Conservation (phyloP, 805 yeast genomes). For the Candida nonsorbophila region DNA sequence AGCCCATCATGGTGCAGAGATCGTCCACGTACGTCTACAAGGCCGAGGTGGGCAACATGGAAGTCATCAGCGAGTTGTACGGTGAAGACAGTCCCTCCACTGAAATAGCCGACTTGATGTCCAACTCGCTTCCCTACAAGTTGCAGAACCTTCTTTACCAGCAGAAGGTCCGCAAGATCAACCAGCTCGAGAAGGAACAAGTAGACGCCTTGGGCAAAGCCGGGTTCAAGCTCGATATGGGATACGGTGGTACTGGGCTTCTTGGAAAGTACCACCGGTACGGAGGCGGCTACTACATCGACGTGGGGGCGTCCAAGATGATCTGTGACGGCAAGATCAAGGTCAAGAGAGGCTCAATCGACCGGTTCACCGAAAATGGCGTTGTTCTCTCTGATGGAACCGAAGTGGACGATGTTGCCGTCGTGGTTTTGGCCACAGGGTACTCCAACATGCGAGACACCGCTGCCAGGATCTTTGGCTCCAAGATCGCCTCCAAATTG, state of each 20-base stretch:
- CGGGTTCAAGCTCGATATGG: constrained; percentile 38
- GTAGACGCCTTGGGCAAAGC: constrained; percentile 23
- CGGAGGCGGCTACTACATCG: constrained; percentile 45
- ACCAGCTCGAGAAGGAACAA: constrained; percentile 24
- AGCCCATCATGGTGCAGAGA: constrained; percentile 40
- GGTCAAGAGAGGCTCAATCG: constrained; percentile 30
- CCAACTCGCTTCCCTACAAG: constrained; percentile 28
- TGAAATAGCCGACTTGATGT: constrained; percentile 34
- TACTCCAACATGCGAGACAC: constrained; percentile 39
- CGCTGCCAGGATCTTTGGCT: constrained; percentile 32
- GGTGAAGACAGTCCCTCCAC: constrained; percentile 31
- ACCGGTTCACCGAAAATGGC: constrained; percentile 28
- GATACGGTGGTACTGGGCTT: constrained; percentile 40
- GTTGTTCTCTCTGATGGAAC: constrained; percentile 38
- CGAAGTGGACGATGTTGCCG: constrained; percentile 23
- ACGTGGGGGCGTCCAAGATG: constrained; percentile 38
- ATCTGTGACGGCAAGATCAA: constrained; percentile 34
- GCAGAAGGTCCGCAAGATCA: constrained; percentile 28
- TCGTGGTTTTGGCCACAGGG: constrained; percentile 43
- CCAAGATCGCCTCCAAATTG: constrained; percentile 25
- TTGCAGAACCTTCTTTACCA: constrained; percentile 31
- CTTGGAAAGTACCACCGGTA: constrained; percentile 34
- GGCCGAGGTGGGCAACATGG: constrained; percentile 24
- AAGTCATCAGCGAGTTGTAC: constrained; percentile 25
- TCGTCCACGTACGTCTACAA: constrained; percentile 41